Evolutionary conservation across 73 alveolate species (phyloP).

Genomic region (Breviolum minutum): DNA sequence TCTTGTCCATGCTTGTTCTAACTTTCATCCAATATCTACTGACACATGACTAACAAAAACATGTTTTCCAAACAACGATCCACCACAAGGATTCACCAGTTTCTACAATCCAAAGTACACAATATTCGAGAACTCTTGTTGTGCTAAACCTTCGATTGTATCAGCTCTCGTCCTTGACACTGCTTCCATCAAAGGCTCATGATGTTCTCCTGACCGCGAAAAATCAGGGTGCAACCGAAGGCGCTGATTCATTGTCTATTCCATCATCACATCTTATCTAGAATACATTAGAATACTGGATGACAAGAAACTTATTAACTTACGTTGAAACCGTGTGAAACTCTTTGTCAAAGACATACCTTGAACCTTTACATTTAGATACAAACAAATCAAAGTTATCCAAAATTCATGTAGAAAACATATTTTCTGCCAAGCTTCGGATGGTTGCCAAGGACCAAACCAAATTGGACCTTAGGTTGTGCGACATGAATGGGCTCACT

Average conservation of each 20-base stretch:
- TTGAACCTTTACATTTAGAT: no score
- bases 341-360: no score
- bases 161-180: conserved; percentile 69
- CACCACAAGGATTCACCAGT: neutral
- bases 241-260: neutral
- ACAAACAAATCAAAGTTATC: no score
- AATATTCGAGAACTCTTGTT: conserved; percentile 84
- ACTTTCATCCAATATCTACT: no score
- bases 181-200: conserved; percentile 77
- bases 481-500: neutral
- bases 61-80: no score
- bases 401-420: no score
- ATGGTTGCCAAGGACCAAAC: conserved; percentile 91
- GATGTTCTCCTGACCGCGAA: conserved; percentile 32
- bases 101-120: neutral
- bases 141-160: conserved; percentile 76
- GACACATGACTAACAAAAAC: no score
- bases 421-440: conserved; percentile 35
- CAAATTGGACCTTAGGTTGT: conserved; percentile 46
- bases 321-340: no score
- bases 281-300: no score
- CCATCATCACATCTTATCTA: neutral
- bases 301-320: no score
- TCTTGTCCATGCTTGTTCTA: no score
- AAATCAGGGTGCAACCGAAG: neutral